Conservation (phyloP, 208 protist genomes). For the Crithidia acanthocephali region DNA sequence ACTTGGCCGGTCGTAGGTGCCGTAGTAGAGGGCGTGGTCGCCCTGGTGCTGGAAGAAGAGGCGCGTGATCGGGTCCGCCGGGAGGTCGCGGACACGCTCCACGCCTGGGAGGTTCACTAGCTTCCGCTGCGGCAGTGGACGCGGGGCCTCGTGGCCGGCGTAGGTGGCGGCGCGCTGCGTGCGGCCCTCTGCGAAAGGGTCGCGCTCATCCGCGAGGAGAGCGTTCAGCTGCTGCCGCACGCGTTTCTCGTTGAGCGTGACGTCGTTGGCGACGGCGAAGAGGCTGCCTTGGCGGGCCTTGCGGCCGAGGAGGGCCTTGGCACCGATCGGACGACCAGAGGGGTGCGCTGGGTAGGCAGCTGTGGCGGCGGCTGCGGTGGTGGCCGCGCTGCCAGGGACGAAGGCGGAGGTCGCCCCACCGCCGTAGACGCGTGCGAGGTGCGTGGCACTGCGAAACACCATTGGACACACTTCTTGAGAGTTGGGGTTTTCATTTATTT, state of each 20-base stretch:
- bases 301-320: slow-evolving; percentile 45
- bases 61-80: slow-evolving; percentile 89
- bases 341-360: background rate
- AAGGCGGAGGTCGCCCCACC: slow-evolving; percentile 37
- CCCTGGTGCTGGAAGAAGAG: slow-evolving; percentile 94
- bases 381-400: slow-evolving; percentile 25
- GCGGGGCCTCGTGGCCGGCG: slow-evolving; percentile 12
- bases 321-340: slow-evolving; percentile 11
- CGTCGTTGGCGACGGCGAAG: slow-evolving; percentile 77
- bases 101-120: slow-evolving; percentile 88
- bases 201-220: slow-evolving; percentile 75
- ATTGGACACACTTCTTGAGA: background rate
- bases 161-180: slow-evolving; percentile 4
- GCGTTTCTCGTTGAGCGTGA: slow-evolving; percentile 61
- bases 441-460: slow-evolving; percentile 8
- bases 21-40: slow-evolving; percentile 92
- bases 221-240: slow-evolving; percentile 83
- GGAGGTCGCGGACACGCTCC: slow-evolving; percentile 80
- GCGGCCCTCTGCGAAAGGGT: slow-evolving; percentile 38
- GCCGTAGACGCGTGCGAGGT: slow-evolving; percentile 76
- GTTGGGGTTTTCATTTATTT: background rate
- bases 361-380: slow-evolving; percentile 19
- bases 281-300: slow-evolving; percentile 76
- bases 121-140: slow-evolving; percentile 46
- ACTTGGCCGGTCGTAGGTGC: slow-evolving; percentile 83